Evolutionary conservation across 805 yeast genomes (phyloP).

Genomic region (Candida chilensis): DNA sequence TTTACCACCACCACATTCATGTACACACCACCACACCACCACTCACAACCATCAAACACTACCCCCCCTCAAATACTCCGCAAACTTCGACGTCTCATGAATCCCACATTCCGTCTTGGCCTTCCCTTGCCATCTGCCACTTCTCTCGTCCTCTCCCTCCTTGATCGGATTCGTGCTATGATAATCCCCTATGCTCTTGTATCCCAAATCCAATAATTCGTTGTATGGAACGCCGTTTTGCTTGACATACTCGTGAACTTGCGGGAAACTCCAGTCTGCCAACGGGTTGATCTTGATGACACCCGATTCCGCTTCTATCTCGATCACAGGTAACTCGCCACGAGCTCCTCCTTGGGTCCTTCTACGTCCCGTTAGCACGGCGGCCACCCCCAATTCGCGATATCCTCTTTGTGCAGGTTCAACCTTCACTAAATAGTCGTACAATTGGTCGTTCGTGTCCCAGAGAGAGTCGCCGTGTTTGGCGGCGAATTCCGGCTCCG

Average conservation of each 20-base stretch:
- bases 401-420: constrained; percentile 90
- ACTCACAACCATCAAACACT: too few species aligned
- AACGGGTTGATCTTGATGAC: constrained; percentile 85
- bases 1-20: too few species aligned
- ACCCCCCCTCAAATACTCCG: constrained; percentile 39
- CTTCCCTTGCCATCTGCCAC: constrained; percentile 96
- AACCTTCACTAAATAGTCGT: constrained; percentile 84
- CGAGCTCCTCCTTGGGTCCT: constrained; percentile 86
- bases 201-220: constrained; percentile 74
- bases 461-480: constrained; percentile 73
- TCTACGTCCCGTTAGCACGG: constrained; percentile 89
- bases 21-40: too few species aligned
- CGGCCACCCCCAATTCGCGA: constrained; percentile 59
- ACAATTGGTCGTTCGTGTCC: constrained; percentile 73
- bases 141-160: constrained; percentile 91
- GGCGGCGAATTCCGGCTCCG: constrained; percentile 54
- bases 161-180: constrained; percentile 86
- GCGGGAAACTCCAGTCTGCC: constrained; percentile 69
- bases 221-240: constrained; percentile 76
- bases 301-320: constrained; percentile 60
- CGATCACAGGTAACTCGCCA: constrained; percentile 61
- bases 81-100: constrained; percentile 72
- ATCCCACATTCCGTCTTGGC: constrained; percentile 94
- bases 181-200: constrained; percentile 90
- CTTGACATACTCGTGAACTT: constrained; percentile 64